Conservation (phyloP, 768 basidiomycete species). For the Tylopilus felleus region DNA sequence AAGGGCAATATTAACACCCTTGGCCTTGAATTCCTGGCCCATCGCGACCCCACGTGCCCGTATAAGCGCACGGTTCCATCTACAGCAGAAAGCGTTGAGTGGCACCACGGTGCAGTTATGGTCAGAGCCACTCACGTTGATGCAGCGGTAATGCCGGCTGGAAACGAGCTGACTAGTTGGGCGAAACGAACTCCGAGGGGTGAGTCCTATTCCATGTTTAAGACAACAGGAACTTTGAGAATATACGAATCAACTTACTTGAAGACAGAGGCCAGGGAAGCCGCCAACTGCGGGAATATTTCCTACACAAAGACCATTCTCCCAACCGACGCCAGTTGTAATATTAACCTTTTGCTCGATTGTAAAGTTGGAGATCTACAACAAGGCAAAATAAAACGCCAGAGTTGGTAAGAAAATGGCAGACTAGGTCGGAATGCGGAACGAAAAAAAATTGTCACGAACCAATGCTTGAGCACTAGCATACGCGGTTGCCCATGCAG, state of each 20-base stretch:
- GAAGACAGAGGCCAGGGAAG: constrained; percentile 71
- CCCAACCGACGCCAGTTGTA: constrained; percentile 54
- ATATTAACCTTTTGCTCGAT: constrained; percentile 64
- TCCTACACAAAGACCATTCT: constrained; percentile 64
- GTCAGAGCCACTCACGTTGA: constrained; percentile 53
- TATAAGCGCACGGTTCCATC: constrained; percentile 76
- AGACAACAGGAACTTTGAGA: not conserved
- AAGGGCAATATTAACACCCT: constrained; percentile 81
- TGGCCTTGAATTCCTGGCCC: constrained; percentile 78
- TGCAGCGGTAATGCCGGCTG: constrained; percentile 80
- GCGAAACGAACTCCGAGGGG: constrained; percentile 76
- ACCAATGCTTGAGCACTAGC: constrained; percentile 56
- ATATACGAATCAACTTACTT: constrained; percentile 37
- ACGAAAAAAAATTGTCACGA: constrained; percentile 11
- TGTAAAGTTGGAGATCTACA: constrained; percentile 46
- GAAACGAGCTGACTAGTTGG: constrained; percentile 75
- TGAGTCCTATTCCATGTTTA: constrained; percentile 46
- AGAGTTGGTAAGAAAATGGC: not conserved
- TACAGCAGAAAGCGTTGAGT: constrained; percentile 17
- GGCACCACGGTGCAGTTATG: not conserved
- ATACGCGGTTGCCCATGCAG: constrained; percentile 58
- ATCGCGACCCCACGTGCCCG: constrained; percentile 73
- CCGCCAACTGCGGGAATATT: constrained; percentile 53
- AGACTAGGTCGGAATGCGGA: not conserved
- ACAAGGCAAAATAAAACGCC: not conserved